Percentiles rank a stretch among this genome's conserved stretches.
phyloP scores from a whole-genome alignment of 2,329 filamentous ascomycete species.

The Cladophialophora bantiana region DNA sequence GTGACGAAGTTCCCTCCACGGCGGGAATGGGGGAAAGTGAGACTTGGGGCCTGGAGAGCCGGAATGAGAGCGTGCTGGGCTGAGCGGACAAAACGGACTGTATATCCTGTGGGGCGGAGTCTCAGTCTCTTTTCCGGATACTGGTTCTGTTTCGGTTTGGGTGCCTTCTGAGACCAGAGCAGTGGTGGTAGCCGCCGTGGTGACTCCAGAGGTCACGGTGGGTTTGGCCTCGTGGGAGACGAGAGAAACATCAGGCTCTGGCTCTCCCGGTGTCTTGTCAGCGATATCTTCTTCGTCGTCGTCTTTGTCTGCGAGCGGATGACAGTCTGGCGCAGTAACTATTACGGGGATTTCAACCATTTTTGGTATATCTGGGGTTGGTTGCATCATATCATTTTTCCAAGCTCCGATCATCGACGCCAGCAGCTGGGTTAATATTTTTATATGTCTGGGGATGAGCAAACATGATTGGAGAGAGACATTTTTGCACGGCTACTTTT shows the following conservation, averaged over 20 bases:
- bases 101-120: slow-evolving; percentile 1
- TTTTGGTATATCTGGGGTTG: slow-evolving; percentile 17
- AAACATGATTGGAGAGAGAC: background rate
- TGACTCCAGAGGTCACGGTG: background rate
- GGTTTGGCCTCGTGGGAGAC: background rate
- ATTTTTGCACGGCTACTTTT: background rate
- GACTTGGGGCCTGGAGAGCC: slow-evolving; percentile 18
- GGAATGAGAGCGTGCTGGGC: slow-evolving; percentile 14
- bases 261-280: background rate
- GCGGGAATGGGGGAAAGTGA: slow-evolving; percentile 12
- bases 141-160: slow-evolving; percentile 24
- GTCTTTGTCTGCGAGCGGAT: slow-evolving; percentile 15
- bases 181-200: background rate
- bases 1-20: slow-evolving; percentile 28
- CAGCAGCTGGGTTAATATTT: slow-evolving; percentile 10
- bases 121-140: background rate
- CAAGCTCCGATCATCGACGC: background rate
- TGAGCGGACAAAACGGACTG: background rate
- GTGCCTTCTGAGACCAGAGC: slow-evolving; percentile 29
- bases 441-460: slow-evolving; percentile 14
- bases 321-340: slow-evolving; percentile 28
- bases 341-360: slow-evolving; percentile 33
- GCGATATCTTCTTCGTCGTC: slow-evolving; percentile 3
- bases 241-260: slow-evolving; percentile 7
- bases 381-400: slow-evolving; percentile 8